Conservation (phyloP, 129 eudicot species). For the Pittosporum tobira region DNA sequence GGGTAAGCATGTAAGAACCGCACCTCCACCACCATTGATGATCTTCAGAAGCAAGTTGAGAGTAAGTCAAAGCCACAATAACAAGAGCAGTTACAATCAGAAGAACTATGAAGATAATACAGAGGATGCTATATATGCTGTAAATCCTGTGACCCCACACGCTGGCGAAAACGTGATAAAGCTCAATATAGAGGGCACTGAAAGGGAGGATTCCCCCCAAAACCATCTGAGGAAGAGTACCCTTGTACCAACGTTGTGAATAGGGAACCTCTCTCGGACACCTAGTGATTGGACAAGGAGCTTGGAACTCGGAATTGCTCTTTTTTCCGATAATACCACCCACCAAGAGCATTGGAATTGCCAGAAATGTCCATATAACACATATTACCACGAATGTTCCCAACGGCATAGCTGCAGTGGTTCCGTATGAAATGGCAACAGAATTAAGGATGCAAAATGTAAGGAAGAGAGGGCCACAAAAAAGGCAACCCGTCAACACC, state of each 20-base stretch:
- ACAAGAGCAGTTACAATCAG: conserved; percentile 40
- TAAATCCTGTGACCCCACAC: conserved; percentile 43
- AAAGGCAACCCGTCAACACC: conserved; percentile 28
- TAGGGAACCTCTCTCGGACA: conserved; percentile 42
- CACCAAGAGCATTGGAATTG: conserved; percentile 38
- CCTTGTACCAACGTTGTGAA: conserved; percentile 38
- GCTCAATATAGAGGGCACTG: conserved; percentile 39
- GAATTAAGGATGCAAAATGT: conserved; percentile 40
- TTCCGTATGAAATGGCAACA: conserved; percentile 29
- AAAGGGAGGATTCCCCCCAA: conserved; percentile 45
- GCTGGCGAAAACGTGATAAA: conserved; percentile 32
- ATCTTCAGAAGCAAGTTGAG: conserved; percentile 46
- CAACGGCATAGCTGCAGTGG: conserved; percentile 44
- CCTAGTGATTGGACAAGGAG: conserved; percentile 39
- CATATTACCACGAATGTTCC: conserved; percentile 37
- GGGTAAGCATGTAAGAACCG: neutral
- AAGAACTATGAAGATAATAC: conserved; percentile 31
- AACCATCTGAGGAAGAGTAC: conserved; percentile 37
- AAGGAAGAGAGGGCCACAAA: conserved; percentile 27
- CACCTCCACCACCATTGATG: conserved; percentile 46
- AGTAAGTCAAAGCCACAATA: conserved; percentile 43
- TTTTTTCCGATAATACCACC: conserved; percentile 48
- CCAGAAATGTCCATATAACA: conserved; percentile 35
- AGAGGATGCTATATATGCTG: conserved; percentile 33
- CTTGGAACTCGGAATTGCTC: conserved; percentile 43